Conservation (phyloP, 345 rosid genomes). For the Sonneratia caseolaris region DNA sequence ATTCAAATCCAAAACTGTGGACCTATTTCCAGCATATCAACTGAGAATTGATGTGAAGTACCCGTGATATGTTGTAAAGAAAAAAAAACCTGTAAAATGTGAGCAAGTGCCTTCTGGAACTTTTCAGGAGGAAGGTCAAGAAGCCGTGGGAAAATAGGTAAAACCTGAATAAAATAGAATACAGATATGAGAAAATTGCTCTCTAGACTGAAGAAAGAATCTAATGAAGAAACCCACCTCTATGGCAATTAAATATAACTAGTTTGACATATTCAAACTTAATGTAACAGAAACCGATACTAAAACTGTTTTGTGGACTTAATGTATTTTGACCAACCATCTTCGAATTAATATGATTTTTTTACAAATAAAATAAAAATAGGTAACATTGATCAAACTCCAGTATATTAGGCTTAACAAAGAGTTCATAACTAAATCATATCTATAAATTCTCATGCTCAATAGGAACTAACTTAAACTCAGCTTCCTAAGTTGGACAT, state of each 20-base stretch:
- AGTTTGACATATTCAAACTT: neutral
- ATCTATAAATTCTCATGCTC: neutral
- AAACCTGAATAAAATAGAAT: slow-evolving; percentile 38
- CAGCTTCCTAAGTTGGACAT: neutral
- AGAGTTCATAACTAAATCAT: neutral
- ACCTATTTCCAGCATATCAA: no score
- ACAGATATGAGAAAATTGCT: neutral
- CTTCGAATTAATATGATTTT: neutral
- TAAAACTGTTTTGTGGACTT: neutral
- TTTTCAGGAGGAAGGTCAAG: slow-evolving; percentile 82
- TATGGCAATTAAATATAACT: neutral
- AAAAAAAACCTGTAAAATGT: slow-evolving; percentile 42
- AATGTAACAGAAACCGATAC: neutral
- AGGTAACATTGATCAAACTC: neutral
- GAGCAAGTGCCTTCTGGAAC: slow-evolving; percentile 93
- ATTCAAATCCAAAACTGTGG: no score
- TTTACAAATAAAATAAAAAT: no score
- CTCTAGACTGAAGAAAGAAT: neutral
- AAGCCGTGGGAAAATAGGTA: slow-evolving; percentile 88
- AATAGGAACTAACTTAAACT: neutral
- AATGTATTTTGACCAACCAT: neutral
- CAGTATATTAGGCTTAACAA: neutral
- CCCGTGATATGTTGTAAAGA: slow-evolving; percentile 19
- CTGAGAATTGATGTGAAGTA: slow-evolving; percentile 6
- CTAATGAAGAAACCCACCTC: neutral